A percentile compares a stretch with the other conserved stretches of the same genome.
phyloP scores from a whole-genome alignment of 805 yeast genomes.

The Kurtzmaniella fragi region DNA sequence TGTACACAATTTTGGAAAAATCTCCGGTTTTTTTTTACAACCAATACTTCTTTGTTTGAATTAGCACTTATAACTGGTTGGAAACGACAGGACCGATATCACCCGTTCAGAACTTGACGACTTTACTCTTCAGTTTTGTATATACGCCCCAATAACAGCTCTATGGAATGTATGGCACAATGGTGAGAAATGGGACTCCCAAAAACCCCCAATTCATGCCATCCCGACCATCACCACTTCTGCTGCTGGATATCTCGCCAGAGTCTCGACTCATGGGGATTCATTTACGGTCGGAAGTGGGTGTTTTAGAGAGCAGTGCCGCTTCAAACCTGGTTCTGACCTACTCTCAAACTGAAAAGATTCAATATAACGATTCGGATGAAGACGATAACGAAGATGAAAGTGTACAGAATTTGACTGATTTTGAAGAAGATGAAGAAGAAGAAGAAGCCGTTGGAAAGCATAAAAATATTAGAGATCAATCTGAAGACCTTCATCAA shows the following conservation, averaged over 20 bases:
- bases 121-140: background rate
- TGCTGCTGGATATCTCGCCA: background rate
- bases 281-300: background rate
- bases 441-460: constrained; percentile 7
- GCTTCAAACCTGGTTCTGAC: no score
- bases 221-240: constrained; percentile 22
- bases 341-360: background rate
- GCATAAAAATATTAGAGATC: no score
- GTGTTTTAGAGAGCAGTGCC: background rate
- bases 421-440: constrained; percentile 8
- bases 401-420: background rate
- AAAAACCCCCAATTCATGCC: constrained; percentile 15
- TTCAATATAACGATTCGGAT: background rate
- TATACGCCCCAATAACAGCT: constrained; percentile 2
- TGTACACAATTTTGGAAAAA: constrained; percentile 1
- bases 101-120: no score
- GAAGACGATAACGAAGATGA: constrained; percentile 1
- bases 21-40: background rate
- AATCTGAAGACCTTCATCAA: no score
- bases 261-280: background rate
- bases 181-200: background rate
- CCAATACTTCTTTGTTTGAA: background rate
- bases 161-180: background rate
- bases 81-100: no score
- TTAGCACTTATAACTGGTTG: no score